Conservation (phyloP, 495 filamentous ascomycete species). For the Tuber borchii region DNA sequence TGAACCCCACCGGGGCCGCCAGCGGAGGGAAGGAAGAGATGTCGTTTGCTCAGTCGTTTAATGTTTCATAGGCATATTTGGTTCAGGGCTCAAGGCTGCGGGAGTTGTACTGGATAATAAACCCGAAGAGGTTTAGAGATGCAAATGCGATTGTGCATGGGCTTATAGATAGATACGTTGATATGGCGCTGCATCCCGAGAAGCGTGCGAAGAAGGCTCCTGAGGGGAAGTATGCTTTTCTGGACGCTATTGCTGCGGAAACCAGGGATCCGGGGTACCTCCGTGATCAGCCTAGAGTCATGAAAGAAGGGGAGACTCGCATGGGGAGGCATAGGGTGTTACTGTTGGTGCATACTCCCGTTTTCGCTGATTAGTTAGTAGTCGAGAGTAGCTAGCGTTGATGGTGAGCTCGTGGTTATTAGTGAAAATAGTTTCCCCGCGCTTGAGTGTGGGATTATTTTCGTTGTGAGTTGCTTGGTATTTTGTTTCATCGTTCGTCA, state of each 20-base stretch:
- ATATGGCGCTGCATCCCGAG: conserved; percentile 37
- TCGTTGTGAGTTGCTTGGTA: too few relatives aligned
- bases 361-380: too few relatives aligned
- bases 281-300: conserved; percentile 51
- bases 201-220: conserved; percentile 17
- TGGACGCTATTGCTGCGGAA: conserved; percentile 56
- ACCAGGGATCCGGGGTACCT: conserved; percentile 56
- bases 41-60: conserved; percentile 47
- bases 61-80: conserved; percentile 48
- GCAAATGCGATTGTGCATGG: conserved; percentile 48
- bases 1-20: conserved; percentile 20
- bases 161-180: conserved; percentile 51
- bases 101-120: conserved; percentile 49
- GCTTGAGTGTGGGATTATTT: too few relatives aligned
- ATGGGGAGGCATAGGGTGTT: too few relatives aligned
- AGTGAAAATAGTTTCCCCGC: too few relatives aligned
- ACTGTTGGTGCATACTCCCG: too few relatives aligned
- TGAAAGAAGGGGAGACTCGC: too few relatives aligned
- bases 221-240: conserved; percentile 53
- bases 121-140: conserved; percentile 44
- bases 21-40: conserved; percentile 31
- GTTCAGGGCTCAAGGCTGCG: conserved; percentile 46
- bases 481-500: too few relatives aligned
- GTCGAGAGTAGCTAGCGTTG: too few relatives aligned
- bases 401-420: too few relatives aligned